These are phyloP conservation scores for Suillus bovinus DNA, from an alignment of 768 basidiomycete species.

Conservation along the genomic window DNA sequence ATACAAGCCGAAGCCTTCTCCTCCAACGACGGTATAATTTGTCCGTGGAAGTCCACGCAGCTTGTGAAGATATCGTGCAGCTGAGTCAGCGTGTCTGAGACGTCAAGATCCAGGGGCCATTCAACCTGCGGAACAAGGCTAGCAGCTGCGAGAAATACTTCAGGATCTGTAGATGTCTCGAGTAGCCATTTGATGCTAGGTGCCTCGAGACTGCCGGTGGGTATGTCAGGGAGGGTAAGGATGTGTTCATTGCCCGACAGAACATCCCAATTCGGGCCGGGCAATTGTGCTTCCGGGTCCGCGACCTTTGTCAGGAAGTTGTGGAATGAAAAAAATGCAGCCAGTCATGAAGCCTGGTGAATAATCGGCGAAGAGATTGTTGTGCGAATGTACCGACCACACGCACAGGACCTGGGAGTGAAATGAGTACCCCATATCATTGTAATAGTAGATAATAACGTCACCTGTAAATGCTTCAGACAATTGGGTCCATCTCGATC, in stretches of 20 bases:
- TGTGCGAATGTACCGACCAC: background rate
- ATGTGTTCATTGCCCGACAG: background rate
- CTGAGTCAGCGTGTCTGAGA: background rate
- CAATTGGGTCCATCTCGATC: background rate
- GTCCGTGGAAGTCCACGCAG: background rate
- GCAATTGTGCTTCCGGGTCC: background rate
- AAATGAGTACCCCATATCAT: background rate
- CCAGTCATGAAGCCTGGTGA: background rate
- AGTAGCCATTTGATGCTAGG: conserved; percentile 11
- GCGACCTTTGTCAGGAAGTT: background rate
- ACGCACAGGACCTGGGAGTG: background rate
- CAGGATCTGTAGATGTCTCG: background rate
- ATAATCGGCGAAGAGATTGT: background rate
- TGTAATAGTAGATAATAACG: background rate
- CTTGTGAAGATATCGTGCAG: background rate
- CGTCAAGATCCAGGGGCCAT: background rate
- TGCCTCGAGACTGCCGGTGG: background rate
- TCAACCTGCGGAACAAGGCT: background rate
- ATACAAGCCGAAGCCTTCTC: background rate
- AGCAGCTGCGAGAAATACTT: background rate
- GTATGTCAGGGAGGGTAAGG: background rate
- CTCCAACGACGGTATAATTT: background rate
- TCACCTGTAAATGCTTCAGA: background rate
- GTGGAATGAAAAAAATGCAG: background rate
- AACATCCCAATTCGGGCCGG: background rate